Conservation (phyloP, 805 yeast genomes). For the Zygosaccharomyces bailii region DNA sequence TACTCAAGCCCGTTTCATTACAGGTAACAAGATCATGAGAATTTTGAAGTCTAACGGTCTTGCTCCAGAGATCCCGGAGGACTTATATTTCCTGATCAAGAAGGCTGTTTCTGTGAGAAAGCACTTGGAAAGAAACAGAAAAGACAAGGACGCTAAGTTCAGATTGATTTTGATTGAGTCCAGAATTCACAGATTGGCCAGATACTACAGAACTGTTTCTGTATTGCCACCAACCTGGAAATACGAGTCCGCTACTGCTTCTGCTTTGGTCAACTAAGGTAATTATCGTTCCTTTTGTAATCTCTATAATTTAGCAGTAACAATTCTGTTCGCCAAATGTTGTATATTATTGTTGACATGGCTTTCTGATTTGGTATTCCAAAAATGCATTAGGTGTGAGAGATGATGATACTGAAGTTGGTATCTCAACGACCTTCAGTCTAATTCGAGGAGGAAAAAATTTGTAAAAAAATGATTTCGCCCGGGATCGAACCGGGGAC, state of each 20-base stretch:
- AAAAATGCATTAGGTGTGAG: no score
- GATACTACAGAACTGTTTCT: constrained; percentile 99
- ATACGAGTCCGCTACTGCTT: constrained; percentile 99
- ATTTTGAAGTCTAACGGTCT: constrained; percentile 99
- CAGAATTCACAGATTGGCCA: constrained; percentile 99
- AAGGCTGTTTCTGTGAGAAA: constrained; percentile 99
- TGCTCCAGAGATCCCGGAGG: constrained; percentile 99
- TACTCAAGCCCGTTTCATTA: constrained; percentile 92
- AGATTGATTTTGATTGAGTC: constrained; percentile 99
- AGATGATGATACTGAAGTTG: no score
- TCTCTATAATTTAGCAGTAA: constrained; percentile 8
- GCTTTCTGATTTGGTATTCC: no score
- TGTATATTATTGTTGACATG: no score
- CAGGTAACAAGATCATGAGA: constrained; percentile 99
- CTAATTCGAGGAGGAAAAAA: constrained; percentile 9
- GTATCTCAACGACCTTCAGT: no score
- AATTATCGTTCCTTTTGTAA: constrained; percentile 17
- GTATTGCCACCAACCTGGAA: constrained; percentile 99
- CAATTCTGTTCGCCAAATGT: background rate
- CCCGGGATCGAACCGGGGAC: constrained; percentile 99
- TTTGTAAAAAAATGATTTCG: constrained; percentile 68
- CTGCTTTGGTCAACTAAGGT: constrained; percentile 96
- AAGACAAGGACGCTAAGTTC: constrained; percentile 99
- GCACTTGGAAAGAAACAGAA: constrained; percentile 99
- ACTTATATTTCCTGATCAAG: constrained; percentile 97